Conservation (phyloP, 345 rosid genomes). For the Brassica rapa region DNA sequence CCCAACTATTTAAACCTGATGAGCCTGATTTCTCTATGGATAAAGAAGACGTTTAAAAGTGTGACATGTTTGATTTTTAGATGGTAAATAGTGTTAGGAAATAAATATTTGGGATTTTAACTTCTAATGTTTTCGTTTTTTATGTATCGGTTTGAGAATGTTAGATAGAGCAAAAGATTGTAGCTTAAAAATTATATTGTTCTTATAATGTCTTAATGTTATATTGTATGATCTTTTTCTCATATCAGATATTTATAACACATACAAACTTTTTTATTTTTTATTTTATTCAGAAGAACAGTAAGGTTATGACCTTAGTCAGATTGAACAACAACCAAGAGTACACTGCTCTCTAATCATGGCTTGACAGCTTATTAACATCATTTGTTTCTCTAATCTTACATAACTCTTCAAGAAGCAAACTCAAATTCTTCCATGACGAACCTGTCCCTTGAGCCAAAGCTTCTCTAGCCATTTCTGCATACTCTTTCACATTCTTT, state of each 20-base stretch:
- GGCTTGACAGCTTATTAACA: background rate
- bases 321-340: background rate
- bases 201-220: slow-evolving; percentile 17
- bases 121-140: background rate
- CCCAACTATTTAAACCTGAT: slow-evolving; percentile 72
- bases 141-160: background rate
- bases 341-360: background rate
- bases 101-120: background rate
- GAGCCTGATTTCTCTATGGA: slow-evolving; percentile 67
- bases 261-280: background rate
- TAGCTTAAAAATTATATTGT: slow-evolving; percentile 25
- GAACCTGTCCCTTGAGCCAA: slow-evolving; percentile 57
- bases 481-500: slow-evolving; percentile 46
- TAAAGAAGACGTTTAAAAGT: slow-evolving; percentile 40
- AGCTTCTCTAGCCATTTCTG: slow-evolving; percentile 53
- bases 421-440: slow-evolving; percentile 56
- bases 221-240: background rate
- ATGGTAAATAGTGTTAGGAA: slow-evolving; percentile 33
- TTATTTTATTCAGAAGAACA: background rate
- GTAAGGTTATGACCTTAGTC: background rate
- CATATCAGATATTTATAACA: background rate
- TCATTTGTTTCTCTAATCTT: slow-evolving; percentile 10
- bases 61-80: slow-evolving; percentile 18
- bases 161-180: slow-evolving; percentile 20
- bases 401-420: slow-evolving; percentile 44